Conservation (phyloP, 768 basidiomycete genomes). For the Hypholoma fasciculare region DNA sequence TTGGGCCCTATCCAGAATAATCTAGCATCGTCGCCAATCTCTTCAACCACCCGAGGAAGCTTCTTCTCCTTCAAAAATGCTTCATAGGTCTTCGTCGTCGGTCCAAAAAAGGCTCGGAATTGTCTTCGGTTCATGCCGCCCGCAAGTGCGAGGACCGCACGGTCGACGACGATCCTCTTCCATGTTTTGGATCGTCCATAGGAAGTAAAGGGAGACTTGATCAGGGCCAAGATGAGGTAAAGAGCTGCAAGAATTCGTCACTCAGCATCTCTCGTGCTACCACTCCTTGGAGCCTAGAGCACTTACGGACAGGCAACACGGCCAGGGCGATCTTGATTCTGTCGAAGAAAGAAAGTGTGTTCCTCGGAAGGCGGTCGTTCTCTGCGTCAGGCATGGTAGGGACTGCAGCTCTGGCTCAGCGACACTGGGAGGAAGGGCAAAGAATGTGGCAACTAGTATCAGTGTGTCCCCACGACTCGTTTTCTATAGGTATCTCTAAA, state of each 20-base stretch:
- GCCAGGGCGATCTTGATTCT: constrained; percentile 2
- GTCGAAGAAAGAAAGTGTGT: constrained; percentile 8
- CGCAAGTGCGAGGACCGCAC: neutral
- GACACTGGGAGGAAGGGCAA: too few species aligned
- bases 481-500: too few species aligned
- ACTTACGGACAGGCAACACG: constrained; percentile 10
- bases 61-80: constrained; percentile 15
- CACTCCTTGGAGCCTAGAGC: neutral
- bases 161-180: constrained; percentile 6
- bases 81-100: constrained; percentile 18
- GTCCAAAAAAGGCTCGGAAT: constrained; percentile 12
- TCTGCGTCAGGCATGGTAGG: constrained; percentile 1
- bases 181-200: constrained; percentile 9
- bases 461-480: too few species aligned
- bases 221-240: constrained; percentile 8
- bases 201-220: constrained; percentile 11
- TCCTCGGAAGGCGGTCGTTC: constrained; percentile 8
- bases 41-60: constrained; percentile 20
- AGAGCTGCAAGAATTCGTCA: constrained; percentile 5
- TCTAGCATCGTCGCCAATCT: constrained; percentile 12
- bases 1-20: constrained; percentile 17
- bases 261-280: neutral
- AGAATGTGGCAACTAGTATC: too few species aligned
- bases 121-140: constrained; percentile 13
- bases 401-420: neutral